These are phyloP conservation scores for Akebia trifoliata DNA, from an alignment of 164 flowering plant genomes.

Conservation along the genomic window DNA sequence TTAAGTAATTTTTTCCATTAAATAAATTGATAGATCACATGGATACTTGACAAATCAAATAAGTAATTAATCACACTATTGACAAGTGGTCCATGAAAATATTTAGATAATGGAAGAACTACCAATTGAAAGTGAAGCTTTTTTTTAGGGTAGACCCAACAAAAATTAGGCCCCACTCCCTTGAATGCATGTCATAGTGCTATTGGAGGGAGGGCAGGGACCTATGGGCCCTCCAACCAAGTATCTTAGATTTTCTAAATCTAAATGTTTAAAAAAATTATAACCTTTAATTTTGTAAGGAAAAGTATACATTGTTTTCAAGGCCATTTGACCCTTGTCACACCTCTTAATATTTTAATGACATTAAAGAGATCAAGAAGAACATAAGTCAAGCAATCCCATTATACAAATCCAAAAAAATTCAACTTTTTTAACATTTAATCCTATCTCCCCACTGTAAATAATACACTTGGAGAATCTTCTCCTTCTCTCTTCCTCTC, in stretches of 20 bases:
- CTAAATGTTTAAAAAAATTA: background rate
- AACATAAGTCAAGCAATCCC: background rate
- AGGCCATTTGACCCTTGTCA: background rate
- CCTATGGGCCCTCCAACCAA: background rate
- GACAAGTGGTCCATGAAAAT: too few relatives aligned
- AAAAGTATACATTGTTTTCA: background rate
- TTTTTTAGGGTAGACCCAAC: too few relatives aligned
- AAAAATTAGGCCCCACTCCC: too few relatives aligned
- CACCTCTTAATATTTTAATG: background rate
- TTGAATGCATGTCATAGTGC: too few relatives aligned
- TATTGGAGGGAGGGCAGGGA: too few relatives aligned
- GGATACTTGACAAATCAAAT: too few relatives aligned
- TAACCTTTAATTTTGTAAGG: too few relatives aligned
- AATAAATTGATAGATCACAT: too few relatives aligned
- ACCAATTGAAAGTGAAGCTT: too few relatives aligned
- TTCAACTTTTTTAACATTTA: background rate
- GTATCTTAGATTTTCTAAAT: background rate
- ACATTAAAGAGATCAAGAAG: background rate
- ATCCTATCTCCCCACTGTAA: background rate
- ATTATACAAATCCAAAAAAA: background rate
- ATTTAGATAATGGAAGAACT: too few relatives aligned
- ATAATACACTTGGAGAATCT: background rate
- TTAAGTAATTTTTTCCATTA: too few relatives aligned
- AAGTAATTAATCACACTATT: too few relatives aligned
- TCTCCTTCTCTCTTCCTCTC: conserved; percentile 4